These are phyloP conservation scores for Gossypioides kirkii DNA, from an alignment of 345 rosid species.

Conservation along the genomic window DNA sequence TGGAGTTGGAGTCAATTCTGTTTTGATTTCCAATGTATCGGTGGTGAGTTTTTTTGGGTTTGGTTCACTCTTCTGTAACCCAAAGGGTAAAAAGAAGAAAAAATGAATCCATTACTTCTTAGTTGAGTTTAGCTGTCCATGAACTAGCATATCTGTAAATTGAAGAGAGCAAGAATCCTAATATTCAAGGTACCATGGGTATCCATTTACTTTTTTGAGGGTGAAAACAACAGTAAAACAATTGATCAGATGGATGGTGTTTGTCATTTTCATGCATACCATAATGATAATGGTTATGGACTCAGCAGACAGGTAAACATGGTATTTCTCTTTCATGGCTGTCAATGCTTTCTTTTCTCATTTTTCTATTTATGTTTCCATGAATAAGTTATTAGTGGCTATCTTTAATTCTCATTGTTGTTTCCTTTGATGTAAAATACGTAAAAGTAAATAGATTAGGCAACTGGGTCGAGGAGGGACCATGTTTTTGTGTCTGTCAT, in stretches of 20 bases:
- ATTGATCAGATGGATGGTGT: constrained; percentile 17
- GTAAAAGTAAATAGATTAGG: background rate
- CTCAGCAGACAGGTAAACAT: constrained; percentile 40
- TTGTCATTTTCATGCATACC: constrained; percentile 23
- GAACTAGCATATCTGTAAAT: constrained; percentile 32
- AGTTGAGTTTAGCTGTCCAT: constrained; percentile 36
- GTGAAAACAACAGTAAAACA: constrained; percentile 9
- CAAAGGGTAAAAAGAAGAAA: constrained; percentile 65
- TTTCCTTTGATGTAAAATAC: constrained; percentile 1
- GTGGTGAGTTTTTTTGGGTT: constrained; percentile 58
- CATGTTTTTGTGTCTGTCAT: constrained; percentile 3
- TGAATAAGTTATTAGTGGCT: constrained; percentile 5
- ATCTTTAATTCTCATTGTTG: background rate
- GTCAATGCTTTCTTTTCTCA: background rate
- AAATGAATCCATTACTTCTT: constrained; percentile 20
- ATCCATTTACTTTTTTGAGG: background rate
- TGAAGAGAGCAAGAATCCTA: constrained; percentile 19
- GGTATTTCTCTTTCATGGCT: constrained; percentile 12
- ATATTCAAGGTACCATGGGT: background rate
- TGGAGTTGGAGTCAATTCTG: constrained; percentile 64
- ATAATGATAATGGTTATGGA: constrained; percentile 17
- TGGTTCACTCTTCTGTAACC: constrained; percentile 69
- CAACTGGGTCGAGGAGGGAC: background rate
- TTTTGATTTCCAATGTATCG: constrained; percentile 55
- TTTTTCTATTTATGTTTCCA: background rate